Percentiles rank a stretch among this genome's conserved stretches.
Conservation (phyloP, 75 land plant genomes). For the Adiantum capillusveneris region DNA sequence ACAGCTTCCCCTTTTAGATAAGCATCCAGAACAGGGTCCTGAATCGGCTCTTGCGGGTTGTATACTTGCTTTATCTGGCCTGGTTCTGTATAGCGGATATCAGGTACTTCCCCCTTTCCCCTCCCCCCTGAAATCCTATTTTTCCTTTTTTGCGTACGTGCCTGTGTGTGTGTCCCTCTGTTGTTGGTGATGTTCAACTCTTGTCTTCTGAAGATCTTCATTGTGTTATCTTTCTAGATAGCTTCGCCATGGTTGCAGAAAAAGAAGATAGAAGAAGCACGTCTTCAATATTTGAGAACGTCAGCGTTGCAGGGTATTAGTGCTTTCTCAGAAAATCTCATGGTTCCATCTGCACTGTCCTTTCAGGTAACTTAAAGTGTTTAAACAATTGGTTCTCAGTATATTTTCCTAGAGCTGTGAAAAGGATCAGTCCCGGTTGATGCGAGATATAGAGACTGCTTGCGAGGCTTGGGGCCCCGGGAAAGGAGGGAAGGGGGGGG, state of each 20-base stretch:
- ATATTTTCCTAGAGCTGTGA: too few species aligned
- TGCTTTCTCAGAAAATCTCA: constrained; percentile 2
- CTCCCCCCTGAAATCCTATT: too few species aligned
- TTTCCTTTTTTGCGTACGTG: not conserved
- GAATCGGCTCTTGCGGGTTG: constrained; percentile 20
- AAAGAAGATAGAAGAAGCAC: constrained; percentile 26
- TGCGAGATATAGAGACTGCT: too few species aligned
- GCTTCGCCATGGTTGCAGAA: constrained; percentile 31
- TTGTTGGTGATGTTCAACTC: not conserved
- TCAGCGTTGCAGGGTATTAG: constrained; percentile 18
- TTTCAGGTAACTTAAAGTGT: not conserved
- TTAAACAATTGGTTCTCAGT: too few species aligned
- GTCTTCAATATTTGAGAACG: constrained; percentile 17
- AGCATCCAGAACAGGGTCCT: constrained; percentile 18
- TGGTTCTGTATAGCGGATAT: constrained; percentile 20
- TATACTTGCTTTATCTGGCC: constrained; percentile 17
- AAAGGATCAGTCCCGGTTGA: too few species aligned
- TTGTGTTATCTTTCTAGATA: constrained; percentile 13
- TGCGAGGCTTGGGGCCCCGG: too few species aligned
- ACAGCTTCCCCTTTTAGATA: constrained; percentile 21
- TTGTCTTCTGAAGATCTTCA: not conserved
- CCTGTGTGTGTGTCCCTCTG: too few species aligned
- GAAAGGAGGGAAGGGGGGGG: too few species aligned
- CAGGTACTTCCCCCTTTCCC: constrained; percentile 4
- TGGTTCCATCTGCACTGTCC: not conserved